phyloP scores from a whole-genome alignment of 192 early-diverging fungal species.

The Ramicandelaber brevisporus region DNA sequence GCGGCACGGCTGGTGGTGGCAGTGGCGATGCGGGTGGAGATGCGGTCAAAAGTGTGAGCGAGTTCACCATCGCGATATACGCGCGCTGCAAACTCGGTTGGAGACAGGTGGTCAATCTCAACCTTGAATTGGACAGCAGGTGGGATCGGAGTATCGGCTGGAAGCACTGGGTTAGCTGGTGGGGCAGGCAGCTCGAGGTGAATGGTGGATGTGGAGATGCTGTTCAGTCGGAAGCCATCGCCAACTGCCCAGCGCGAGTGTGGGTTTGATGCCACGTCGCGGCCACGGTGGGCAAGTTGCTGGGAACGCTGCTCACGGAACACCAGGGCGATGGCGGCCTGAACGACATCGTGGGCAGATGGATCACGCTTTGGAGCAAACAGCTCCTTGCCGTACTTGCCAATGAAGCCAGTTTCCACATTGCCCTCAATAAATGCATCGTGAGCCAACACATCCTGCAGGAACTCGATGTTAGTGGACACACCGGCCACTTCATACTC shows the following conservation, averaged over 20 bases:
- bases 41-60: no score
- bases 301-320: slow-evolving; percentile 2
- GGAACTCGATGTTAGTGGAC: slow-evolving; percentile 83
- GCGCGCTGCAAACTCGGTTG: no score
- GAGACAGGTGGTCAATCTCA: no score
- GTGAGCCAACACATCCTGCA: slow-evolving; percentile 48
- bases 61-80: no score
- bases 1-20: no score
- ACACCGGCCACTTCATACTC: slow-evolving; percentile 77
- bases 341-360: slow-evolving; percentile 23
- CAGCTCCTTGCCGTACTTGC: slow-evolving; percentile 40
- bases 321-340: slow-evolving; percentile 32
- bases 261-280: no score
- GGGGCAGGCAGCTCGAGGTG: neutral
- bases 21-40: no score
- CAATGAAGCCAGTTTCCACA: slow-evolving; percentile 88
- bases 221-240: slow-evolving; percentile 25
- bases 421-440: slow-evolving; percentile 64
- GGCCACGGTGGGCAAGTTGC: neutral
- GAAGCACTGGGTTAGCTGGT: no score
- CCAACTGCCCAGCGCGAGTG: no score
- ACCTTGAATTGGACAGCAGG: no score
- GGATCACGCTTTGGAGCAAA: slow-evolving; percentile 15
- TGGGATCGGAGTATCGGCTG: no score
- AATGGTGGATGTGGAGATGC: no score